Evolutionary conservation across 331 rosid species (phyloP).

Genomic region (Acacia concinna): DNA sequence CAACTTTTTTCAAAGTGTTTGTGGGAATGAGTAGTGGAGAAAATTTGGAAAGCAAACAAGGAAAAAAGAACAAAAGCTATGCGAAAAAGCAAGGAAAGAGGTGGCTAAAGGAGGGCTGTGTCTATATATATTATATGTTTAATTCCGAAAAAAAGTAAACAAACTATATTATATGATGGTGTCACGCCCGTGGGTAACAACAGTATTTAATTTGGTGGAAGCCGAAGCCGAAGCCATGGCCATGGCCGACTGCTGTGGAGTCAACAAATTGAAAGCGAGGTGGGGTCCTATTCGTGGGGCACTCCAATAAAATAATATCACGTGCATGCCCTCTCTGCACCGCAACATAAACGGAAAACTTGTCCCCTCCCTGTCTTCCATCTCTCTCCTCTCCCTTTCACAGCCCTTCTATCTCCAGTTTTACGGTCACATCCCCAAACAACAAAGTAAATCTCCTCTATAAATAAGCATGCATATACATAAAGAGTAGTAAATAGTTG

Average conservation of each 20-base stretch:
- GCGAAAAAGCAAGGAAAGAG: not conserved
- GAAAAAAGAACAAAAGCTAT: not conserved
- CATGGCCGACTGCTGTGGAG: not conserved
- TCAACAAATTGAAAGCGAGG: not conserved
- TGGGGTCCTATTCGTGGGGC: not conserved
- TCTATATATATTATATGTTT: too few species aligned
- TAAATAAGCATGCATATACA: not conserved
- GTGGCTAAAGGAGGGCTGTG: not conserved
- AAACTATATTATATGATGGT: not conserved
- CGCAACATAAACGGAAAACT: constrained; percentile 29
- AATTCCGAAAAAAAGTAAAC: not conserved
- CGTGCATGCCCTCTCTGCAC: not conserved
- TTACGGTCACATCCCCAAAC: not conserved
- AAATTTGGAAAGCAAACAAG: not conserved
- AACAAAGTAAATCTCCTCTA: not conserved
- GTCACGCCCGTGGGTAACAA: not conserved
- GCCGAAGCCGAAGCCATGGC: not conserved
- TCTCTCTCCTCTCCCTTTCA: not conserved
- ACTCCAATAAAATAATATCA: not conserved
- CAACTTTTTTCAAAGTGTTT: not conserved
- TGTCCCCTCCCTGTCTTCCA: constrained; percentile 6
- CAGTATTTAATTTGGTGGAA: not conserved
- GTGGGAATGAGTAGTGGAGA: not conserved
- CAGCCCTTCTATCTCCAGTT: not conserved
- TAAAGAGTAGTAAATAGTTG: not conserved